phyloP scores from a whole-genome alignment of 192 early-diverging fungal species.

The Gryganskiella cystojenkinii region DNA sequence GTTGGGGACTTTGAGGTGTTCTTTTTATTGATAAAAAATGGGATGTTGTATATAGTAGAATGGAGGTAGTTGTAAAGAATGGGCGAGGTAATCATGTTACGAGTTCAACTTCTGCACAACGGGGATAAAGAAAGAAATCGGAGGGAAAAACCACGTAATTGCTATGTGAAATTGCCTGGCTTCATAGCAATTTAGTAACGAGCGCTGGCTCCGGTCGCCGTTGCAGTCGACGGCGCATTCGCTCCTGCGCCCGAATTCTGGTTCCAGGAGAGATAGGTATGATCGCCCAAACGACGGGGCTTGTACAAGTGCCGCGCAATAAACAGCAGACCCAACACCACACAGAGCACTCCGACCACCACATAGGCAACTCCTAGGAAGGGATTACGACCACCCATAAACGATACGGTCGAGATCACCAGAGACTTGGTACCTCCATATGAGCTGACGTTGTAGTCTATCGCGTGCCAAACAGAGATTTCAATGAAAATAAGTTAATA shows the following conservation, averaged over 20 bases:
- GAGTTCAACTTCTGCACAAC: not conserved
- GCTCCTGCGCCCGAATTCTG: conserved; percentile 38
- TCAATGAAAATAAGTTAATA: conserved; percentile 3
- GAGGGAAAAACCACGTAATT: no score
- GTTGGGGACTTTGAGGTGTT: no score
- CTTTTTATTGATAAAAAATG: not conserved
- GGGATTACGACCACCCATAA: conserved; percentile 97
- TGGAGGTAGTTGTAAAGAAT: not conserved
- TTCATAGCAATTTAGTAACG: no score
- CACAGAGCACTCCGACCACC: conserved; percentile 90
- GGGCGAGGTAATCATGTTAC: no score
- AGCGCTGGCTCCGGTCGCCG: conserved; percentile 30
- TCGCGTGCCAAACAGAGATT: not conserved
- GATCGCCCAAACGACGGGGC: conserved; percentile 97
- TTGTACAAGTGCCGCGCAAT: conserved; percentile 91
- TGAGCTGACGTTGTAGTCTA: conserved; percentile 85
- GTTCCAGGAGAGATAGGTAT: conserved; percentile 98
- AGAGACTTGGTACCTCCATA: conserved; percentile 97
- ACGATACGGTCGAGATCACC: conserved; percentile 93
- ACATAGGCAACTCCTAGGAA: conserved; percentile 97
- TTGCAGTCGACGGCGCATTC: conserved; percentile 28
- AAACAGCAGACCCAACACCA: conserved; percentile 89
- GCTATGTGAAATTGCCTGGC: not conserved
- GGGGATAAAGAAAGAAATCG: not conserved
- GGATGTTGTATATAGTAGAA: not conserved